Evolutionary conservation across 2,329 filamentous ascomycete genomes (phyloP).

Genomic region (Byssochlamys sp.): DNA sequence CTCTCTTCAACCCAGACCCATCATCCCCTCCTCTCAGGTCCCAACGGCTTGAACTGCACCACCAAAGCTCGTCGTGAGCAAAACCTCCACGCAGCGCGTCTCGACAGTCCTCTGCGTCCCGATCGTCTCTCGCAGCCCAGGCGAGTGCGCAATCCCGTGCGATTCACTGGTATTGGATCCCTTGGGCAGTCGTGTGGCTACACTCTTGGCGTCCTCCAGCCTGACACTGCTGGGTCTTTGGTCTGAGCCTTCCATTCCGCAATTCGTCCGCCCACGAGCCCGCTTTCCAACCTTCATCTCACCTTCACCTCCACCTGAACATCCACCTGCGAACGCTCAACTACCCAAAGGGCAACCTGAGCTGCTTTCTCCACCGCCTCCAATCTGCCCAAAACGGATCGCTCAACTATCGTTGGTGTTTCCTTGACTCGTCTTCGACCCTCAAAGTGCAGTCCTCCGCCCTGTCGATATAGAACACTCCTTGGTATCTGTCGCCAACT

Average conservation of each 20-base stretch:
- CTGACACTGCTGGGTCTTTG: slow-evolving; percentile 15
- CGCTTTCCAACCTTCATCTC: slow-evolving; percentile 26
- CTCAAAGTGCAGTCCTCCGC: slow-evolving; percentile 36
- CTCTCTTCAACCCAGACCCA: slow-evolving; percentile 2
- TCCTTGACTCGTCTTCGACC: slow-evolving; percentile 33
- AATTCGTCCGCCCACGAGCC: slow-evolving; percentile 16
- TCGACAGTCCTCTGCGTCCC: background rate
- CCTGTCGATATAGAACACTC: slow-evolving; percentile 27
- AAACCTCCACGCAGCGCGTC: slow-evolving; percentile 1
- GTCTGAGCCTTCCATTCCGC: slow-evolving; percentile 15
- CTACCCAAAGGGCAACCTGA: slow-evolving; percentile 17
- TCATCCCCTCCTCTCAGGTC: slow-evolving; percentile 9
- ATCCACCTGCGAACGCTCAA: slow-evolving; percentile 25
- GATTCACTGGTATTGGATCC: slow-evolving; percentile 2
- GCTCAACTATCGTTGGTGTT: slow-evolving; percentile 29
- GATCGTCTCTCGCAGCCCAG: background rate
- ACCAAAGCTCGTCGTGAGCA: background rate
- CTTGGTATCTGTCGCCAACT: slow-evolving; percentile 12
- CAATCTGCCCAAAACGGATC: slow-evolving; percentile 47
- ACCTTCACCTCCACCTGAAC: slow-evolving; percentile 20
- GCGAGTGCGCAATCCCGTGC: background rate
- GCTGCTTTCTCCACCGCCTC: slow-evolving; percentile 20
- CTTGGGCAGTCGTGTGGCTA: slow-evolving; percentile 12
- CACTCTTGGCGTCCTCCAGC: slow-evolving; percentile 20
- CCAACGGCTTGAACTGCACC: slow-evolving; percentile 3